Percentiles rank a stretch among this genome's conserved stretches.
These are phyloP conservation scores for Cucurbita pepo DNA, from an alignment of 306 rosid species.

Conservation along the genomic window DNA sequence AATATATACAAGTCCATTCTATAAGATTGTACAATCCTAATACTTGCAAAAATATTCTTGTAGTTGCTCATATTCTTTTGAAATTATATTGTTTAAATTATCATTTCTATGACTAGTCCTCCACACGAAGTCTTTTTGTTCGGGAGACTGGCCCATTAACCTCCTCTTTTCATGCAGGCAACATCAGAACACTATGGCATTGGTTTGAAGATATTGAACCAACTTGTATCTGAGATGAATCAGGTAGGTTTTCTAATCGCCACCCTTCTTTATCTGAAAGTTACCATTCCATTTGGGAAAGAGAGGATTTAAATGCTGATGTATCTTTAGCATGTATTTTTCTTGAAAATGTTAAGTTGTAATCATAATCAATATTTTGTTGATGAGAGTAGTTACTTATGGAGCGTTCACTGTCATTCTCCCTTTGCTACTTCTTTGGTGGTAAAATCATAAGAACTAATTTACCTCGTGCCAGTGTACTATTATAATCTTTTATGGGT, in stretches of 20 bases:
- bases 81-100: not conserved
- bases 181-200: conserved; percentile 86
- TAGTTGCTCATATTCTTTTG: not conserved
- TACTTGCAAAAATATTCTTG: not conserved
- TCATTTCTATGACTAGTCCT: not conserved
- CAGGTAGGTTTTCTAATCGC: conserved; percentile 41
- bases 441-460: not conserved
- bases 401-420: not conserved
- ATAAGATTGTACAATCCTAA: not conserved
- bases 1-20: not conserved
- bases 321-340: not conserved
- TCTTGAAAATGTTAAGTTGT: not conserved
- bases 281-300: not conserved
- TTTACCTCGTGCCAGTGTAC: not conserved
- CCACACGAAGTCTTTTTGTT: not conserved
- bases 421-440: not conserved
- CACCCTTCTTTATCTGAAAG: not conserved
- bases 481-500: not conserved
- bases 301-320: not conserved
- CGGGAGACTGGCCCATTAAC: not conserved
- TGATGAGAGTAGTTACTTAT: not conserved
- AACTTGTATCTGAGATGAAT: conserved; percentile 95
- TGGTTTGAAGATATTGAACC: conserved; percentile 90
- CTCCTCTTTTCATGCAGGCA: conserved; percentile 37
- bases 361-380: not conserved